Conservation (phyloP, 352 stramenopile genomes). For the Pythium apleroticum region DNA sequence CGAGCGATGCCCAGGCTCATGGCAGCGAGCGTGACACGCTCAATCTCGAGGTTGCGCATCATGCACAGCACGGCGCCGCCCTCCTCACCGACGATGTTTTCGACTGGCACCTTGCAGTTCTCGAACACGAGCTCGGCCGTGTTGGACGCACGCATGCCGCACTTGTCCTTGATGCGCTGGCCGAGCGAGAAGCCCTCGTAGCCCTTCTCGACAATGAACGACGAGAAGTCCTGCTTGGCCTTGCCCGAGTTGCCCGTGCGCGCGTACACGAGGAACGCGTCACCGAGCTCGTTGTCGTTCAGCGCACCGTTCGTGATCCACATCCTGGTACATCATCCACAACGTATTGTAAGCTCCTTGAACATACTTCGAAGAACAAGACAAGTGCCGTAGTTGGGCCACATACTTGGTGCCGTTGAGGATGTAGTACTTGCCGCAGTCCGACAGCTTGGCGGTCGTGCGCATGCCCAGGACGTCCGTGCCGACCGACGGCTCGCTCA, state of each 20-base stretch:
- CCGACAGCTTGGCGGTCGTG: constrained; percentile 89
- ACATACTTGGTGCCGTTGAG: constrained; percentile 85
- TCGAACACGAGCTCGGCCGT: constrained; percentile 99
- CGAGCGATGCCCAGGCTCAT: constrained; percentile 97
- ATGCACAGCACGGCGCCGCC: constrained; percentile 79
- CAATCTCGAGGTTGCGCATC: constrained; percentile 99
- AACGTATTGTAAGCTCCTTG: too few species aligned
- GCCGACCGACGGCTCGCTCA: constrained; percentile 97
- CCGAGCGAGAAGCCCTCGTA: constrained; percentile 96
- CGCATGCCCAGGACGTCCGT: constrained; percentile 95
- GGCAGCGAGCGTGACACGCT: constrained; percentile 95
- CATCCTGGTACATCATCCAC: constrained; percentile 76
- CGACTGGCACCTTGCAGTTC: constrained; percentile 92
- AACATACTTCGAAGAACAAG: too few species aligned
- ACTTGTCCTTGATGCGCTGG: constrained; percentile 99
- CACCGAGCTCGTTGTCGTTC: constrained; percentile 93
- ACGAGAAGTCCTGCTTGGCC: constrained; percentile 92
- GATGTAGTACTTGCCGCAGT: constrained; percentile 90
- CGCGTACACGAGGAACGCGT: constrained; percentile 98
- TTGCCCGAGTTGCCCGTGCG: constrained; percentile 89
- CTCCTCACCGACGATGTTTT: constrained; percentile 92
- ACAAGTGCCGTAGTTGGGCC: too few species aligned
- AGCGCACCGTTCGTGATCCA: constrained; percentile 99
- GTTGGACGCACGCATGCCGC: constrained; percentile 95
- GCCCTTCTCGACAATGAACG: constrained; percentile 98